These are phyloP conservation scores for Candida endomychidarum DNA, from an alignment of 805 yeast species.

Conservation along the genomic window DNA sequence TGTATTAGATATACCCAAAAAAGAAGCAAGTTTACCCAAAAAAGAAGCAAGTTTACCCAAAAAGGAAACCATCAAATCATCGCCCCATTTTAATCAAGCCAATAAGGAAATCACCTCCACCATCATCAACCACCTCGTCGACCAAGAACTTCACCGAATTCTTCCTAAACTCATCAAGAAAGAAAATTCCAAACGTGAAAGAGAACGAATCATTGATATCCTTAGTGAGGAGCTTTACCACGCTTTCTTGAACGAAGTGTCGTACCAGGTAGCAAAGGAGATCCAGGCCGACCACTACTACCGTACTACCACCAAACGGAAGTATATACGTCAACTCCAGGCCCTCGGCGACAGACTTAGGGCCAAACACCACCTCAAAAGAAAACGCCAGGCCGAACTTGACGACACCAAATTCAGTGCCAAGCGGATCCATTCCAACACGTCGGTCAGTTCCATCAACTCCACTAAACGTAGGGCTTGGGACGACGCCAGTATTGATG, in stretches of 20 bases:
- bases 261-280: slow-evolving; percentile 43
- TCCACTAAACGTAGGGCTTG: slow-evolving; percentile 13
- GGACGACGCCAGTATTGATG: slow-evolving; percentile 17
- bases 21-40: too few species aligned
- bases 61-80: too few species aligned
- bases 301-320: slow-evolving; percentile 27
- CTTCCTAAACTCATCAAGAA: slow-evolving; percentile 25
- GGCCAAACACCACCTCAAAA: slow-evolving; percentile 23
- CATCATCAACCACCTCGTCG: slow-evolving; percentile 23
- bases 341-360: slow-evolving; percentile 22
- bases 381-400: slow-evolving; percentile 29
- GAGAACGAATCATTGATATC: slow-evolving; percentile 27
- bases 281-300: slow-evolving; percentile 46
- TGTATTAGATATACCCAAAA: too few species aligned
- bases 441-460: slow-evolving; percentile 9
- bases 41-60: too few species aligned
- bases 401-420: slow-evolving; percentile 28
- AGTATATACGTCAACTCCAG: slow-evolving; percentile 31
- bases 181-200: slow-evolving; percentile 22
- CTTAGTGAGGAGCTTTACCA: slow-evolving; percentile 53
- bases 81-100: slow-evolving; percentile 28
- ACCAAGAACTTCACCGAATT: slow-evolving; percentile 23
- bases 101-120: slow-evolving; percentile 20
- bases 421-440: slow-evolving; percentile 18
- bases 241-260: slow-evolving; percentile 62